Base-by-base conservation (phyloP, 768 basidiomycete species). In the Suillus luteus region DNA sequence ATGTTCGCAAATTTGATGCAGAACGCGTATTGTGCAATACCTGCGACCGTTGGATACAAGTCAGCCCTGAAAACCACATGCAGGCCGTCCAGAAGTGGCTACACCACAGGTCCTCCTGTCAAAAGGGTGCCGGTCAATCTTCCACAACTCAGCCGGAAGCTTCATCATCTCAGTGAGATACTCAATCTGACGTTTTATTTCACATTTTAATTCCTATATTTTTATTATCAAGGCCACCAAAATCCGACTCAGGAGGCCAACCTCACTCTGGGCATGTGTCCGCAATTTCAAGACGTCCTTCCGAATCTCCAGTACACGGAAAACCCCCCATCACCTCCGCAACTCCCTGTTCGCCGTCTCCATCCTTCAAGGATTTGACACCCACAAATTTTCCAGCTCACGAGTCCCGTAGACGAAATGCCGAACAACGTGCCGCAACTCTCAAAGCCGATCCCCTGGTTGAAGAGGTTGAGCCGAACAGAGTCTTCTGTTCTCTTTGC, bases 371-470 rank as follows among this genome's bases (percentile, higher is more conserved):
- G 70, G 85, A 87, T 68, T 81, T 86, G 62, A 85, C 78, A n/a
- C 84, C 86, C 0, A 73, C 78, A 31, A 86, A 80, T 70, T 88
- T 84, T 65, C 83, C 85, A 9, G 75, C 81, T 27, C 77, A 89
- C 65, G 91, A 91, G 68, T 86, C 89, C 17, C 84, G 90, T 27
- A 78, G 89, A 33, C 83, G 89, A 62, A 92, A 90, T 67, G 90
- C 91, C 22, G 91, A 92, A 69, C 90, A 92, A 74, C 86, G 91
- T 37, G 89, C 88, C 0, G 88, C 88, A 11, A 85, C 85, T 2
- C 81, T 93, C 41, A 81, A 87, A 7, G 83, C 86, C 1, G 92
- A 93, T 73, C 70, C 76, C 0, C 79, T 91, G 8, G 83, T 92
- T 60, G 83, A 81, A 22, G 81, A 85, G 62, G 91, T 93, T 40